These are phyloP conservation scores for Chrysoporthe deuterocubensis DNA, from an alignment of 2,329 filamentous ascomycete genomes.

Conservation along the genomic window DNA sequence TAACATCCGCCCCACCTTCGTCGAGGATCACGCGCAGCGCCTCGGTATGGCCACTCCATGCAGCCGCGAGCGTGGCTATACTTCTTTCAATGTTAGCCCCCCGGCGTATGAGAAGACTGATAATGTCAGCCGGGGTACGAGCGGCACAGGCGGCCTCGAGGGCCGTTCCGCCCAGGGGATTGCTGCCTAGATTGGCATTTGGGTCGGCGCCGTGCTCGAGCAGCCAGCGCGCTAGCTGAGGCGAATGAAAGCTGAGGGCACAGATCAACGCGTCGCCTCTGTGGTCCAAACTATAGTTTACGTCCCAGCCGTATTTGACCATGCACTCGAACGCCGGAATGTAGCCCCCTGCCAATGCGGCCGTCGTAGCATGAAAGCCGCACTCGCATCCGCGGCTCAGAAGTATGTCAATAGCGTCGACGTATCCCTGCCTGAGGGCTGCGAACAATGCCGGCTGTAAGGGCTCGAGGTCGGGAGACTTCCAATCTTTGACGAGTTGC, in stretches of 20 bases:
- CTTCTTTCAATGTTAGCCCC: neutral
- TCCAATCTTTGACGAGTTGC: neutral
- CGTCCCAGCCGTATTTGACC: conserved; percentile 1
- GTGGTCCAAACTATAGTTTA: conserved; percentile 7
- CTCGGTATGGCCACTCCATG: conserved; percentile 2
- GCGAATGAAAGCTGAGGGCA: neutral
- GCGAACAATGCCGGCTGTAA: neutral
- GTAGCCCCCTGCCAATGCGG: conserved; percentile 1
- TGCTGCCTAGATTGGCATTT: neutral
- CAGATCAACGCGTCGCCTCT: neutral
- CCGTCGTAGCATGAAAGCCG: neutral
- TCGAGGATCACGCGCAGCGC: conserved; percentile 12
- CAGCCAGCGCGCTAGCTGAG: conserved; percentile 3
- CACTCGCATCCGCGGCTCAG: conserved; percentile 8
- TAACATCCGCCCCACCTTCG: neutral
- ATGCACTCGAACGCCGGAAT: conserved; percentile 3
- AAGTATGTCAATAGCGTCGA: neutral
- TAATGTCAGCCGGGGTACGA: neutral
- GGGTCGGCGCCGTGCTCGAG: conserved; percentile 10
- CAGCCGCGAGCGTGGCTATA: neutral
- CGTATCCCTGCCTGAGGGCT: conserved; percentile 5
- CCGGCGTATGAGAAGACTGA: neutral
- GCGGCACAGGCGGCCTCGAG: conserved; percentile 13
- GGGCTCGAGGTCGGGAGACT: conserved; percentile 5
- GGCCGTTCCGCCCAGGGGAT: conserved; percentile 8